Evolutionary conservation across 2,329 filamentous ascomycete genomes (phyloP).

Genomic region (Chaetomiaceae sp.): DNA sequence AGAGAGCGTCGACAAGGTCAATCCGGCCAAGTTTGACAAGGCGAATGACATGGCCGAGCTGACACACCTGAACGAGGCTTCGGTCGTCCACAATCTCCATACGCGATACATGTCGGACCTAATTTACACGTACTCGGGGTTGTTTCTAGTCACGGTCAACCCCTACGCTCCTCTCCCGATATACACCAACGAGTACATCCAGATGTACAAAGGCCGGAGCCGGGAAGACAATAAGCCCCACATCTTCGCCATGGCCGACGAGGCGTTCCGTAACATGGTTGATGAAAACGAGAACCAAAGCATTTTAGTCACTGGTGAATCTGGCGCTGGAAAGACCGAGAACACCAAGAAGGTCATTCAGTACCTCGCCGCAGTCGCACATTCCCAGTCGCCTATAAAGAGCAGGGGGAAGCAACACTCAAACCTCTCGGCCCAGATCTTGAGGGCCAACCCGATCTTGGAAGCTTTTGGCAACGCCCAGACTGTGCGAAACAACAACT

Average conservation of each 20-base stretch:
- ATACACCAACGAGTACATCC: constrained; percentile 93
- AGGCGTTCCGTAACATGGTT: constrained; percentile 91
- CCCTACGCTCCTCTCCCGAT: constrained; percentile 94
- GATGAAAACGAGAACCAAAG: constrained; percentile 96
- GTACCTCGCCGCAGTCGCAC: constrained; percentile 91
- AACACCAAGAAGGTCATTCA: constrained; percentile 99
- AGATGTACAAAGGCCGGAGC: constrained; percentile 91
- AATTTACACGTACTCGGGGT: constrained; percentile 96
- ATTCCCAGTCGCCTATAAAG: constrained; percentile 68
- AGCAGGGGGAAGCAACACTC: constrained; percentile 58
- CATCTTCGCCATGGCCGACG: constrained; percentile 96
- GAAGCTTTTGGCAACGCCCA: constrained; percentile 98
- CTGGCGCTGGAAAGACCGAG: constrained; percentile 95
- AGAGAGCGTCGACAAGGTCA: constrained; percentile 95
- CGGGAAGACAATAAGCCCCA: constrained; percentile 95
- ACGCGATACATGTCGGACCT: constrained; percentile 93
- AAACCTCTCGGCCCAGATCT: constrained; percentile 91
- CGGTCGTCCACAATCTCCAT: constrained; percentile 94
- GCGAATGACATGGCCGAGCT: constrained; percentile 98
- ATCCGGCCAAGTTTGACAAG: constrained; percentile 99
- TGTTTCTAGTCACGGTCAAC: constrained; percentile 96
- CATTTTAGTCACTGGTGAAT: constrained; percentile 96
- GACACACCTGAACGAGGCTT: constrained; percentile 95
- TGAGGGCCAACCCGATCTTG: constrained; percentile 92
- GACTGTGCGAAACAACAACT: constrained; percentile 97